Evolutionary conservation across 148 eudicot genomes (phyloP).

Genomic region (Rhododendron mucronatum): DNA sequence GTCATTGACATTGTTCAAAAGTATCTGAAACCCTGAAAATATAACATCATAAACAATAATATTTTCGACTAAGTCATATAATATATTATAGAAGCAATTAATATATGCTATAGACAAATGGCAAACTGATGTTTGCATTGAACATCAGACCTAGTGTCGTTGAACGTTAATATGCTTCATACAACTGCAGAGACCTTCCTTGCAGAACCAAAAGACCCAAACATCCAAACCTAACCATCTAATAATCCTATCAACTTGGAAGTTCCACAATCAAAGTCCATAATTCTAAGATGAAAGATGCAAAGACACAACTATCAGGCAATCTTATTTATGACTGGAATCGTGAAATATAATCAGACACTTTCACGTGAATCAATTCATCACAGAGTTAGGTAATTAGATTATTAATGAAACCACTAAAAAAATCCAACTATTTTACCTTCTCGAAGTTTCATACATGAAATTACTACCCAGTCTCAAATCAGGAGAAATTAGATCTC

Average conservation of each 20-base stretch:
- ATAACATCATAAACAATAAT: neutral
- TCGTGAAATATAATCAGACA: neutral
- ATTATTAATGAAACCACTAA: neutral
- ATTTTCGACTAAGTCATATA: neutral
- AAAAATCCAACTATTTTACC: neutral
- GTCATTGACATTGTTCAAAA: neutral
- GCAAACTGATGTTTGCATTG: neutral
- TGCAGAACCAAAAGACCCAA: neutral
- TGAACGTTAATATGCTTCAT: neutral
- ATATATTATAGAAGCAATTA: neutral
- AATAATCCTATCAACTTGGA: neutral
- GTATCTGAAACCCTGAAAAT: neutral
- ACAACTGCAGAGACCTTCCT: neutral
- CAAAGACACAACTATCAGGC: neutral
- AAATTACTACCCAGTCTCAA: neutral
- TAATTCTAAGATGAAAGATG: neutral
- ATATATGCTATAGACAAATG: neutral
- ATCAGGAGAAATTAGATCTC: neutral
- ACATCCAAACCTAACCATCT: neutral
- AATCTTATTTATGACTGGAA: neutral
- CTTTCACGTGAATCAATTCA: neutral
- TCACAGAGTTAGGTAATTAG: neutral
- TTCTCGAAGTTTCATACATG: neutral
- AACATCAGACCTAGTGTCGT: neutral
- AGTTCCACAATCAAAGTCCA: neutral